phyloP scores from a whole-genome alignment of 768 basidiomycete species.

The Lenzites betulinus region DNA sequence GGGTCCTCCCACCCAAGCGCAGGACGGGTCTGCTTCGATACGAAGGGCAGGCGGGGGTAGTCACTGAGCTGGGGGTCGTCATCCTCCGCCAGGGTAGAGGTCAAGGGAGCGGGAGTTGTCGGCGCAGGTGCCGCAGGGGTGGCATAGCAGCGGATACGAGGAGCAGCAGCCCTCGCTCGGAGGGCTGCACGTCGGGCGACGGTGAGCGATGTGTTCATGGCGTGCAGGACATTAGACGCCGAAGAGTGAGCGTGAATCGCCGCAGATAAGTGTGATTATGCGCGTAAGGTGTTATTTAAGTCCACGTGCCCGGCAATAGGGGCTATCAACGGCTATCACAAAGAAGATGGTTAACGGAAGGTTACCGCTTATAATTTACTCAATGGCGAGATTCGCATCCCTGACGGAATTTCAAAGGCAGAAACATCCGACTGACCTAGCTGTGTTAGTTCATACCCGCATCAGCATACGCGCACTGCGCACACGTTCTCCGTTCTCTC shows the following conservation, averaged over 20 bases:
- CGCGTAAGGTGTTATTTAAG: not conserved
- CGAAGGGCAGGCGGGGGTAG: conserved; percentile 71
- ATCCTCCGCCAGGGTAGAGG: conserved; percentile 29
- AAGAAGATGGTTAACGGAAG: too few species aligned
- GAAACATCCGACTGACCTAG: too few species aligned
- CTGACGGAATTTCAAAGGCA: too few species aligned
- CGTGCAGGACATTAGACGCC: conserved; percentile 15
- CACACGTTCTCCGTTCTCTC: not conserved
- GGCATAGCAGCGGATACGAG: conserved; percentile 29
- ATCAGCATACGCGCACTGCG: not conserved
- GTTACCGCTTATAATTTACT: too few species aligned
- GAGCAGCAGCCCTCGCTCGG: conserved; percentile 13
- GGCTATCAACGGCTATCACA: too few species aligned
- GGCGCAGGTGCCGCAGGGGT: conserved; percentile 27
- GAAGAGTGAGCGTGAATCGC: not conserved
- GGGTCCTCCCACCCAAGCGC: conserved; percentile 75
- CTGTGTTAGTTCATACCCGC: too few species aligned
- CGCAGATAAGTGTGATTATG: conserved; percentile 4
- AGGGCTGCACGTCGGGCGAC: conserved; percentile 40
- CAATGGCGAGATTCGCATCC: too few species aligned
- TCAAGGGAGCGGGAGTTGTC: conserved; percentile 23
- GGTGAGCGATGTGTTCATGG: conserved; percentile 40
- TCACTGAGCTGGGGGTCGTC: conserved; percentile 69
- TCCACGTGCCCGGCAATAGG: too few species aligned
- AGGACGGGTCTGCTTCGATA: conserved; percentile 64